Conservation (phyloP, 2,329 filamentous ascomycete genomes). For the Magnaporthiopsis poae region DNA sequence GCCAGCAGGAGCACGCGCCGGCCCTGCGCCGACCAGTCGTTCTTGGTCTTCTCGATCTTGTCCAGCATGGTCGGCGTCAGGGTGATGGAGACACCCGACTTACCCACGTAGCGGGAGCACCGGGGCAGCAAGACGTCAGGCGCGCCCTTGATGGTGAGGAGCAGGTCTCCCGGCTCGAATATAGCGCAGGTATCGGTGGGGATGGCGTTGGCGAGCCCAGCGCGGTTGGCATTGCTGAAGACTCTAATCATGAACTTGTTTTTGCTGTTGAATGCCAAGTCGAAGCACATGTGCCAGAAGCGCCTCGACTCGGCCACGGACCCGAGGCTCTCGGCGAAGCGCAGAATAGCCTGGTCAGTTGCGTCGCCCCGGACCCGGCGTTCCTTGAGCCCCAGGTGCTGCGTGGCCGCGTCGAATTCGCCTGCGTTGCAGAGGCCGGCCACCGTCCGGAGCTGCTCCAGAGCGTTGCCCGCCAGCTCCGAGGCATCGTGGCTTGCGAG, state of each 20-base stretch:
- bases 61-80: conserved; percentile 36
- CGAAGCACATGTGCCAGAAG: conserved; percentile 56
- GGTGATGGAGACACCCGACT: conserved; percentile 41
- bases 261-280: conserved; percentile 69
- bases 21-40: conserved; percentile 58
- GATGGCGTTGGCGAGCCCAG: conserved; percentile 29
- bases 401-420: conserved; percentile 60
- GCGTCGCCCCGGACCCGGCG: conserved; percentile 64
- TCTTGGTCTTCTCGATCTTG: conserved; percentile 50
- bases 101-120: conserved; percentile 47
- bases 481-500: conserved; percentile 17
- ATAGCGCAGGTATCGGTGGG: conserved; percentile 23
- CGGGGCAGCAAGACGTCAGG: conserved; percentile 62
- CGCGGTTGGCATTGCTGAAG: conserved; percentile 34
- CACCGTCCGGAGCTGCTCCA: conserved; percentile 51
- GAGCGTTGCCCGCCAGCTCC: conserved; percentile 23
- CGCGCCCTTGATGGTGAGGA: conserved; percentile 69
- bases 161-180: conserved; percentile 28
- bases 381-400: conserved; percentile 46
- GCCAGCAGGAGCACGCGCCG: conserved; percentile 59
- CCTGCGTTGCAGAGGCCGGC: conserved; percentile 64
- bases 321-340: conserved; percentile 58
- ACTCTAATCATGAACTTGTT: conserved; percentile 72
- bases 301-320: conserved; percentile 49
- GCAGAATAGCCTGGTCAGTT: conserved; percentile 64